Evolutionary conservation across 1,284 basidiomycete genomes (phyloP).

Genomic region (Fomitiporia mediterranea): DNA sequence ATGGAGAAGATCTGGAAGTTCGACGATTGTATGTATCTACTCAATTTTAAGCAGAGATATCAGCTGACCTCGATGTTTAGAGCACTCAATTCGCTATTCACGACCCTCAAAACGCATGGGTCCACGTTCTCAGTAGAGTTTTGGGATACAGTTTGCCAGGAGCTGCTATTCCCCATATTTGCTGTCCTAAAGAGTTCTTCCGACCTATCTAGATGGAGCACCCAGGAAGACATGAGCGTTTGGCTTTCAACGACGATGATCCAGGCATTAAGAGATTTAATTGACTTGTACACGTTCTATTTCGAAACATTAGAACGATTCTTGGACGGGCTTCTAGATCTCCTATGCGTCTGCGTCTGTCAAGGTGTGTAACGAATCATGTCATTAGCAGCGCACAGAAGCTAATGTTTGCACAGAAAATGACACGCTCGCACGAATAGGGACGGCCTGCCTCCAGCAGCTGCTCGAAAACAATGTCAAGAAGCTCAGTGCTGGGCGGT

Average conservation of each 20-base stretch:
- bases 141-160: constrained; percentile 97
- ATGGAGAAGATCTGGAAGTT: constrained; percentile 98
- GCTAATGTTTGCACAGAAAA: constrained; percentile 60
- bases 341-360: constrained; percentile 96
- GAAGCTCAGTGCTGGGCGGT: constrained; percentile 81
- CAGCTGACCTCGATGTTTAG: constrained; percentile 37
- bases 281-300: constrained; percentile 95
- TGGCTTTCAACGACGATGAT: constrained; percentile 99
- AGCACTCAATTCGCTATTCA: constrained; percentile 93
- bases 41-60: constrained; percentile 15
- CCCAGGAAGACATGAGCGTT: constrained; percentile 98
- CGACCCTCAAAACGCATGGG: constrained; percentile 90
- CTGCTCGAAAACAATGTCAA: constrained; percentile 91
- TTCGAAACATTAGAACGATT: constrained; percentile 90
- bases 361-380: constrained; percentile 67
- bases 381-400: constrained; percentile 21
- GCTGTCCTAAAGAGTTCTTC: constrained; percentile 88
- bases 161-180: constrained; percentile 98
- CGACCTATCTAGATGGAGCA: constrained; percentile 90
- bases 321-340: constrained; percentile 87
- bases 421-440: constrained; percentile 96
- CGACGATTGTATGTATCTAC: constrained; percentile 72
- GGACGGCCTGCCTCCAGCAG: constrained; percentile 96
- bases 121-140: constrained; percentile 86
- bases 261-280: constrained; percentile 92